These are phyloP conservation scores for Wallacemonas sp. DNA, from an alignment of 208 protist genomes.

Conservation along the genomic window DNA sequence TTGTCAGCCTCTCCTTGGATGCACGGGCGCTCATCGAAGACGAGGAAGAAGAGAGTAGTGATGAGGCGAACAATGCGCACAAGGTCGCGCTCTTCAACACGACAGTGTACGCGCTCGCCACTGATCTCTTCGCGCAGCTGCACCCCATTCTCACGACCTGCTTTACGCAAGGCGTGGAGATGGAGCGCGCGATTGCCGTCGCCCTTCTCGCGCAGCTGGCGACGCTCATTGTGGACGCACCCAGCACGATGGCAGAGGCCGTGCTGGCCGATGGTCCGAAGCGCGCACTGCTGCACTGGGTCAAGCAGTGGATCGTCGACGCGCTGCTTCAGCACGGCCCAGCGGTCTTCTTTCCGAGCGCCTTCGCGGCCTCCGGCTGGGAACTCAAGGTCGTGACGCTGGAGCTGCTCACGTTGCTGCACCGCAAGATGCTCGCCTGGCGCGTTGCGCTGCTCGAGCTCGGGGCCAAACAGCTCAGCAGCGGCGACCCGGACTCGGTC, in stretches of 20 bases:
- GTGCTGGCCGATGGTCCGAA: neutral
- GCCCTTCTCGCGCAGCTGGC: slow-evolving; percentile 10
- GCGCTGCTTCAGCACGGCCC: neutral
- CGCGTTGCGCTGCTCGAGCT: neutral
- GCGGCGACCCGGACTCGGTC: neutral
- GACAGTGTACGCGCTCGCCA: neutral
- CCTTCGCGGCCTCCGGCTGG: slow-evolving; percentile 21
- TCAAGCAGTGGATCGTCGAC: neutral
- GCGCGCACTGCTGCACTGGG: neutral
- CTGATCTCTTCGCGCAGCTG: slow-evolving; percentile 6
- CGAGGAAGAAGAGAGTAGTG: too few species aligned
- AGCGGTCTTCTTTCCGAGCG: neutral
- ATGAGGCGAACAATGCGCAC: too few species aligned
- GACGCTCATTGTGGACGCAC: slow-evolving; percentile 5
- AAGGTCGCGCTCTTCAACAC: neutral
- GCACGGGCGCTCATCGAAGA: neutral
- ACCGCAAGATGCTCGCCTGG: slow-evolving; percentile 14
- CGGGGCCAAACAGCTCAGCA: neutral
- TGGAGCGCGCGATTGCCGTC: neutral
- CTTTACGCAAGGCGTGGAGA: neutral
- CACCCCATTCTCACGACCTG: neutral
- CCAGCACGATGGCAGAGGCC: neutral
- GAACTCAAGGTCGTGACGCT: slow-evolving; percentile 27
- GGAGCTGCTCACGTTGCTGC: slow-evolving; percentile 19
- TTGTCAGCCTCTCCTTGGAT: slow-evolving; percentile 11